Evolutionary conservation across 2,329 filamentous ascomycete species (phyloP), one percentile per base, ranked within the genome.

Genomic region (Pseudophaeomoniella oleicola): DNA sequence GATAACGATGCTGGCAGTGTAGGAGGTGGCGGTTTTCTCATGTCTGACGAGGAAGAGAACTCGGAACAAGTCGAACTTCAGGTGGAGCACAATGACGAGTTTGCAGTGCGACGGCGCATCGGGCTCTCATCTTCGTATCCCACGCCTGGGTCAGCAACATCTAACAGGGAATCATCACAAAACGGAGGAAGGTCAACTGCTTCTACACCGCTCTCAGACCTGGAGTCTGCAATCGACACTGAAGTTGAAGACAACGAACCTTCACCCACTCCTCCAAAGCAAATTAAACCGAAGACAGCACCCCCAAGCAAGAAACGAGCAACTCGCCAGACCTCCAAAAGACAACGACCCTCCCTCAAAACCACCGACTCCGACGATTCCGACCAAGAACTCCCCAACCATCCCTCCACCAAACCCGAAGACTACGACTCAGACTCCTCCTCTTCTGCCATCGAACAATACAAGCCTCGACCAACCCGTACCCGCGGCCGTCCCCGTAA

Each of bases 61-160:
- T 9, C n/a, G 22, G 31, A 32, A 16, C 31, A 32, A 13, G 6
- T 14, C 6, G 31, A 32, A 6, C 14, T 32, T 9, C 6, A 9
- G n/a, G 31, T 32, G 6, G 31, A 32, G 31, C 31, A 32, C 14
- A 13, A 32, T 32, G 31, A 32, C 16, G n/a, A 13, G 10, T 32
- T 32, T 13, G 14, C 31, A 6, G 31, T 13, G 6, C 6, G n/a
- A 32, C 31, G 15, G 14, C 6, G 31, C 6, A 32, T 13, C 31
- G n/a, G 31, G 6, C 6, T 14, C 6, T 9, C 22, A 27, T 9
- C 22, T 27, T 27, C 22, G 6, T 32, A 32, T 17, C 31, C 31
- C 14, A 14, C 31, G 6, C 14, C 31, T 6, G 14, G 6, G n/a
- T 32, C 31, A 16, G 15, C 31, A 10, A 14, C 6, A 6, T 32